Conservation (phyloP, 352 stramenopile genomes). For the Nothophytophthora sp. region DNA sequence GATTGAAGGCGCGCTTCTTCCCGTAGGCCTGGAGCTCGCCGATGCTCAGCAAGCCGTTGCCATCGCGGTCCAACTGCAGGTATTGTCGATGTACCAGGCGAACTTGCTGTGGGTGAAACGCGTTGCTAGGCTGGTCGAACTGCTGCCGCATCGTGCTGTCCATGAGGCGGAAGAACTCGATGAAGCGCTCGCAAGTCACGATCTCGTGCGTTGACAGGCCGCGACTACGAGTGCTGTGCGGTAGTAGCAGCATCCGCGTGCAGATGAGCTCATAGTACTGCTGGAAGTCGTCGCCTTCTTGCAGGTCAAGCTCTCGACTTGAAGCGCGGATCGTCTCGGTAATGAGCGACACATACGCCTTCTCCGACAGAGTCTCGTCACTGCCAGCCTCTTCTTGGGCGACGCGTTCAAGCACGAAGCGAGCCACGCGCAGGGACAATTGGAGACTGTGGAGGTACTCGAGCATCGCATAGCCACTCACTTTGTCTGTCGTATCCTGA, state of each 20-base stretch:
- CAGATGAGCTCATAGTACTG: conserved; percentile 70
- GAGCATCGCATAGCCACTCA: conserved; percentile 47
- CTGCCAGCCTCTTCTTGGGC: conserved; percentile 2
- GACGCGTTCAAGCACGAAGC: conserved; percentile 14
- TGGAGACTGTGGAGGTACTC: conserved; percentile 53
- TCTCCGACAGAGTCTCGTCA: conserved; percentile 28
- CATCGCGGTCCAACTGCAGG: conserved; percentile 60
- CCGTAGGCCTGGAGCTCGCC: conserved; percentile 53
- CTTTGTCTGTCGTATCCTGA: conserved; percentile 23
- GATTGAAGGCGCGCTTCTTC: conserved; percentile 73
- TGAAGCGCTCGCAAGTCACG: conserved; percentile 31
- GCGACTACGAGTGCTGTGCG: conserved; percentile 32
- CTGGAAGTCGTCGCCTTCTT: conserved; percentile 43
- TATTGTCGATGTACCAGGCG: conserved; percentile 60
- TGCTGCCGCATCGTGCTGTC: conserved; percentile 26
- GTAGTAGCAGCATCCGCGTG: conserved; percentile 51
- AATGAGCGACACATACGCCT: conserved; percentile 30
- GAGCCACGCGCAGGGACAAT: conserved; percentile 27
- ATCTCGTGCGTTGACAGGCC: conserved; percentile 31
- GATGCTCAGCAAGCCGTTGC: conserved; percentile 57
- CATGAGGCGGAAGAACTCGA: conserved; percentile 45
- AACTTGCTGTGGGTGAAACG: conserved; percentile 31
- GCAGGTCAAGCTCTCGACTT: conserved; percentile 11
- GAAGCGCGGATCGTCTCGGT: conserved; percentile 22
- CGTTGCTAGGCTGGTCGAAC: conserved; percentile 36